These are phyloP conservation scores for Raphanus hybrid DNA, from an alignment of 441 rosid species.

Conservation along the genomic window DNA sequence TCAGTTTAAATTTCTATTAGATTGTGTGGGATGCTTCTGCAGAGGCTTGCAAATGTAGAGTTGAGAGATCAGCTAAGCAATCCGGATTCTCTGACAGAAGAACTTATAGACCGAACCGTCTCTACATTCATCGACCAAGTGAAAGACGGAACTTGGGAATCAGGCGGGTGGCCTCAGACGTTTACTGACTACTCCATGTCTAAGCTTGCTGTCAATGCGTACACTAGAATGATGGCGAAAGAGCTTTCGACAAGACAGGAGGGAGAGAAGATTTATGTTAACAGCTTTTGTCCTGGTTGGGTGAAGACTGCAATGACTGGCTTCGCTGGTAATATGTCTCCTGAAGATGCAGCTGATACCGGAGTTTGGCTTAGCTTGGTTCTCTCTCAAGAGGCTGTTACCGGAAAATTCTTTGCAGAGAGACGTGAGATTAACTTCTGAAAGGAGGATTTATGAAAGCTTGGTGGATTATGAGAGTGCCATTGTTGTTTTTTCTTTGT, in stretches of 20 bases:
- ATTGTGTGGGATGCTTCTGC: slow-evolving; percentile 48
- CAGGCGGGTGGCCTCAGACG: slow-evolving; percentile 90
- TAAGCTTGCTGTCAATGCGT: slow-evolving; percentile 84
- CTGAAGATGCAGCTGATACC: slow-evolving; percentile 87
- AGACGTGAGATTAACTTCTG: slow-evolving; percentile 85
- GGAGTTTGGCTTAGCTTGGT: slow-evolving; percentile 87
- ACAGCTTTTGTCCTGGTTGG: slow-evolving; percentile 97
- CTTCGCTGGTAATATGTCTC: slow-evolving; percentile 76
- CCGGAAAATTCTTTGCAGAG: slow-evolving; percentile 92
- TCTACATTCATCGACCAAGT: slow-evolving; percentile 74
- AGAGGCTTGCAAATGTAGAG: slow-evolving; percentile 66
- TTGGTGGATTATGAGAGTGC: neutral
- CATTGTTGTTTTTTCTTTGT: no score
- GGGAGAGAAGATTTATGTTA: slow-evolving; percentile 72
- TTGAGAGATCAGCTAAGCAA: slow-evolving; percentile 67
- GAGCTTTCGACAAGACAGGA: slow-evolving; percentile 58
- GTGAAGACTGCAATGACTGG: slow-evolving; percentile 95
- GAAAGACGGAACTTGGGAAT: slow-evolving; percentile 68
- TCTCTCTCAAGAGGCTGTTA: slow-evolving; percentile 62
- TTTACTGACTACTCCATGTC: slow-evolving; percentile 86
- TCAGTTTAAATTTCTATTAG: neutral
- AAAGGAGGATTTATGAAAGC: slow-evolving; percentile 38
- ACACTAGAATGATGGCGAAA: slow-evolving; percentile 69
- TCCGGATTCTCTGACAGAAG: slow-evolving; percentile 64
- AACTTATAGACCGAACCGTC: slow-evolving; percentile 61